phyloP scores from a whole-genome alignment of 495 filamentous ascomycete genomes.

The Chaetomium fimeti region DNA sequence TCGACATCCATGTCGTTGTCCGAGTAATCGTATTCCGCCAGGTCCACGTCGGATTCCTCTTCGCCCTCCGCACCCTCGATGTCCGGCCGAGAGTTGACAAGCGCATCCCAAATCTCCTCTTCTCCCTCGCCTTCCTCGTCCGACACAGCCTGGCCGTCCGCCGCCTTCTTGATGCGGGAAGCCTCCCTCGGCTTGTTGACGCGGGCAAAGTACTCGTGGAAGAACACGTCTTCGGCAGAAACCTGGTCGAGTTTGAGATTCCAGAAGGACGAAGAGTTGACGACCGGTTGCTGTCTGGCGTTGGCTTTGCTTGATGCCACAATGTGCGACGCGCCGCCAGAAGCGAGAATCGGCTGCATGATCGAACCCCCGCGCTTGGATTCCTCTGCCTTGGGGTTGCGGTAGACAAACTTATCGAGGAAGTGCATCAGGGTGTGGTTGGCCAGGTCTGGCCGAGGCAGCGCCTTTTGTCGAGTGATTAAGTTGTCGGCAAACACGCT shows the following conservation, averaged over 20 bases:
- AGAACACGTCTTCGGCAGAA: conserved; percentile 90
- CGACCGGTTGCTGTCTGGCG: conserved; percentile 49
- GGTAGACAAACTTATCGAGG: conserved; percentile 94
- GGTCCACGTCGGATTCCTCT: conserved; percentile 52
- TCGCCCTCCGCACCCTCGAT: conserved; percentile 57
- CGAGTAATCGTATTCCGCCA: conserved; percentile 48
- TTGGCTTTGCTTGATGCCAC: conserved; percentile 59
- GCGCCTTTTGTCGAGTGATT: conserved; percentile 62
- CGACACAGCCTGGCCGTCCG: conserved; percentile 40
- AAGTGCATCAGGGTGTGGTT: conserved; percentile 90
- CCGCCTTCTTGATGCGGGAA: conserved; percentile 58
- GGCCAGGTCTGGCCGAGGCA: conserved; percentile 82
- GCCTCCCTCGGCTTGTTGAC: conserved; percentile 61
- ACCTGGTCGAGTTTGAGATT: conserved; percentile 82
- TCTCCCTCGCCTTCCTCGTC: conserved; percentile 54
- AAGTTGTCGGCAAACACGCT: conserved; percentile 75
- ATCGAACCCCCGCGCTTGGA: conserved; percentile 73
- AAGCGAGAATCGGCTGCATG: conserved; percentile 86
- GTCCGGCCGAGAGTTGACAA: conserved; percentile 60
- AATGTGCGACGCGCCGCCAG: conserved; percentile 59
- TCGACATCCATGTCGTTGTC: conserved; percentile 49
- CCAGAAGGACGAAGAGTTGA: conserved; percentile 93
- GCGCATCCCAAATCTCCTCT: conserved; percentile 89
- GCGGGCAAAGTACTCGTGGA: conserved; percentile 91
- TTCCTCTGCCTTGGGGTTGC: conserved; percentile 72